These are phyloP conservation scores for Camellia oleifera DNA, from an alignment of 179 eudicot genomes.

Conservation along the genomic window DNA sequence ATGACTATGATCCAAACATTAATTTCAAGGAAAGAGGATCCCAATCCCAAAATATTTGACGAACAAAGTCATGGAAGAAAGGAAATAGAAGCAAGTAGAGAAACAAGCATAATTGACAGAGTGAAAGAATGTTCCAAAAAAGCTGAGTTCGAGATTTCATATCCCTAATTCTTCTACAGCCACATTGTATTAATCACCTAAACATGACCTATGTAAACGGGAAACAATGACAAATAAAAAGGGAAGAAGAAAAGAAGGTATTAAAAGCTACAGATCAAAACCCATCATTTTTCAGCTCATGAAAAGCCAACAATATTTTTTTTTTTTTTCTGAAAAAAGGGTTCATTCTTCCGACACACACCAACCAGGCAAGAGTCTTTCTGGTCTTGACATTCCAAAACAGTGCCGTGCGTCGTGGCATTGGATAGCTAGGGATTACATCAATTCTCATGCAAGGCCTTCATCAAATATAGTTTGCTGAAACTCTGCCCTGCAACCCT, in stretches of 20 bases:
- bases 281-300: background rate
- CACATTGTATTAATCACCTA: background rate
- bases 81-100: too few species aligned
- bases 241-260: background rate
- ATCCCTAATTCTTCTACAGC: background rate
- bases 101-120: too few species aligned
- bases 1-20: too few species aligned
- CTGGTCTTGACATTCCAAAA: too few species aligned
- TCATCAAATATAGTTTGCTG: slow-evolving; percentile 68
- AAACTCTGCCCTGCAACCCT: slow-evolving; percentile 97
- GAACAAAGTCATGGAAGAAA: too few species aligned
- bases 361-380: background rate
- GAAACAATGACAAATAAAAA: too few species aligned
- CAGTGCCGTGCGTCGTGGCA: too few species aligned
- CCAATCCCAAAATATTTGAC: too few species aligned
- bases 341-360: background rate
- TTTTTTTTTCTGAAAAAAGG: background rate
- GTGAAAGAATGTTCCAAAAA: background rate
- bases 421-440: background rate
- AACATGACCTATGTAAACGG: too few species aligned
- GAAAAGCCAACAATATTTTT: background rate
- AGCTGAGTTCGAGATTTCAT: background rate
- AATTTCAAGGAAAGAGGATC: too few species aligned
- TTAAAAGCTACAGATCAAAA: background rate
- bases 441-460: slow-evolving; percentile 70